Conservation (phyloP, 306 rosid genomes). For the Castanopsis chinensis region DNA sequence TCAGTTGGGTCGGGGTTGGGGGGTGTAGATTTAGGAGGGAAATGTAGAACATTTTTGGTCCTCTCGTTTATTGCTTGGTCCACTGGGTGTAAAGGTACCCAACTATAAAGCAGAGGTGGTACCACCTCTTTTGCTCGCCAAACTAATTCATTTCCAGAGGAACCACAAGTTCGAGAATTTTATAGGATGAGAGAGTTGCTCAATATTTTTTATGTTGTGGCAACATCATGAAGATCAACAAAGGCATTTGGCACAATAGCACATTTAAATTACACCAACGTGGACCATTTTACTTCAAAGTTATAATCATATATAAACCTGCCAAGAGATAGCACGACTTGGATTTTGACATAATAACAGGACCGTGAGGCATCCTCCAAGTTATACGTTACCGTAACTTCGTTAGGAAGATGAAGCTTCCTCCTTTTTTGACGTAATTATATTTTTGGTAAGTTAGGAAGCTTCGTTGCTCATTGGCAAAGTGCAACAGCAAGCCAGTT, state of each 20-base stretch:
- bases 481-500: slow-evolving; percentile 46
- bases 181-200: background rate
- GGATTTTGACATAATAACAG: background rate
- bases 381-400: background rate
- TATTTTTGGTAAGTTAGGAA: background rate
- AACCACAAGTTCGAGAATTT: background rate
- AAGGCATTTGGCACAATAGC: background rate
- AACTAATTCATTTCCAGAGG: background rate
- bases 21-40: too few relatives aligned
- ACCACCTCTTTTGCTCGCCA: background rate
- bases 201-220: too few relatives aligned
- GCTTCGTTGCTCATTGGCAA: slow-evolving; percentile 12
- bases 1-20: too few relatives aligned
- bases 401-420: background rate
- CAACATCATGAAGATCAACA: too few relatives aligned
- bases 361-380: background rate
- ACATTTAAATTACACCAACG: background rate
- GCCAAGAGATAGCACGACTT: background rate
- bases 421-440: background rate
- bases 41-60: too few relatives aligned
- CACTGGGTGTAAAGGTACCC: too few relatives aligned
- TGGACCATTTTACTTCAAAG: background rate
- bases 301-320: background rate
- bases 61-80: too few relatives aligned
- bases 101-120: background rate